Conservation (phyloP, 768 basidiomycete genomes). For the Lactarius sp. region DNA sequence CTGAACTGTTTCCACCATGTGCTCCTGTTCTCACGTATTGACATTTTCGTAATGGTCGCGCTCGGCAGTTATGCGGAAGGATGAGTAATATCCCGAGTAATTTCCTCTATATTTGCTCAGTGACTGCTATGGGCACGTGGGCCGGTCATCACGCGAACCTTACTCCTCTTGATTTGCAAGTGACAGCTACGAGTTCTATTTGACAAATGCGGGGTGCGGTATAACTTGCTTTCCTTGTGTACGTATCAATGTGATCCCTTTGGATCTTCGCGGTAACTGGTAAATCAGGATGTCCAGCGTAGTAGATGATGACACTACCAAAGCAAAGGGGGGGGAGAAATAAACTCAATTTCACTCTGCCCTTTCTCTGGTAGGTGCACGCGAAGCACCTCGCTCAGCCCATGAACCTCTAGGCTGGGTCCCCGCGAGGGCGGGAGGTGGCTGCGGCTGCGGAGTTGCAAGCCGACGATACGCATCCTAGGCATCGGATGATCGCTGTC, state of each 20-base stretch:
- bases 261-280: neutral
- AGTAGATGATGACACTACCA: neutral
- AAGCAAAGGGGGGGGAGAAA: neutral
- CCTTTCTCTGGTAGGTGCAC: neutral
- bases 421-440: neutral
- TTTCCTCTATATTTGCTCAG: neutral
- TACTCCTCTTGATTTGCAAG: constrained; percentile 6
- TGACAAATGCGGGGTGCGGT: constrained; percentile 1
- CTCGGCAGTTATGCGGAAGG: neutral
- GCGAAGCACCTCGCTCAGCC: neutral
- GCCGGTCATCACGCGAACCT: no score
- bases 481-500: constrained; percentile 7
- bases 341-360: neutral
- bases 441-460: neutral
- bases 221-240: constrained; percentile 1
- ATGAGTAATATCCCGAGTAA: neutral
- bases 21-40: neutral
- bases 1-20: neutral
- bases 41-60: neutral
- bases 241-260: constrained; percentile 1
- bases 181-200: neutral
- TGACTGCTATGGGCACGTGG: neutral
- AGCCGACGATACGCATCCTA: constrained; percentile 4
- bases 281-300: neutral
- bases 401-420: neutral